These are phyloP conservation scores for Inga leiocalycina DNA, from an alignment of 306 rosid species.

Conservation along the genomic window DNA sequence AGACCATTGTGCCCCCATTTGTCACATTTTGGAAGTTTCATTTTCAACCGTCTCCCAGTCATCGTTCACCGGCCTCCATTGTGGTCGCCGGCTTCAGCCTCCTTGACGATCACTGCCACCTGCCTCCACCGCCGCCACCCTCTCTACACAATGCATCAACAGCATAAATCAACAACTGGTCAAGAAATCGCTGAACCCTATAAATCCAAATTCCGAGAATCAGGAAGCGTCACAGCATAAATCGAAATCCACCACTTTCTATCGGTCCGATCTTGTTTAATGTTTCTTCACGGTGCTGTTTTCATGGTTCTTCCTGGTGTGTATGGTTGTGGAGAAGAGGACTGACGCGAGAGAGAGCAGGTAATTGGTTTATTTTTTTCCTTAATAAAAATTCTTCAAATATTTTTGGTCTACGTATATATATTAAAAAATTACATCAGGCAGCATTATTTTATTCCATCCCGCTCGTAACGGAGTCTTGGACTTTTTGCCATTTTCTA, in stretches of 20 bases:
- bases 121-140: not conserved
- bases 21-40: no score
- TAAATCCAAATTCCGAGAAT: no score
- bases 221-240: not conserved
- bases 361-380: no score
- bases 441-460: not conserved
- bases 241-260: not conserved
- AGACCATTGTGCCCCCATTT: no score
- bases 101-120: not conserved
- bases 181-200: not conserved
- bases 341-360: not conserved
- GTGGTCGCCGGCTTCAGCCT: not conserved
- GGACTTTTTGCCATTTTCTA: not conserved
- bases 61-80: not conserved
- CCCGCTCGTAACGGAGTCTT: not conserved
- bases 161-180: not conserved
- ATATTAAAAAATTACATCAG: not conserved
- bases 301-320: not conserved
- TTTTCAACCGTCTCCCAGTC: no score
- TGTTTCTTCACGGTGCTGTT: not conserved
- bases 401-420: not conserved
- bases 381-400: no score
- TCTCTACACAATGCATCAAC: not conserved
- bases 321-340: not conserved
- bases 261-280: not conserved